Percentiles rank a stretch among this genome's conserved stretches.
phyloP scores from a whole-genome alignment of 768 basidiomycete species.

The Trichaptum fuscoviolaceum region DNA sequence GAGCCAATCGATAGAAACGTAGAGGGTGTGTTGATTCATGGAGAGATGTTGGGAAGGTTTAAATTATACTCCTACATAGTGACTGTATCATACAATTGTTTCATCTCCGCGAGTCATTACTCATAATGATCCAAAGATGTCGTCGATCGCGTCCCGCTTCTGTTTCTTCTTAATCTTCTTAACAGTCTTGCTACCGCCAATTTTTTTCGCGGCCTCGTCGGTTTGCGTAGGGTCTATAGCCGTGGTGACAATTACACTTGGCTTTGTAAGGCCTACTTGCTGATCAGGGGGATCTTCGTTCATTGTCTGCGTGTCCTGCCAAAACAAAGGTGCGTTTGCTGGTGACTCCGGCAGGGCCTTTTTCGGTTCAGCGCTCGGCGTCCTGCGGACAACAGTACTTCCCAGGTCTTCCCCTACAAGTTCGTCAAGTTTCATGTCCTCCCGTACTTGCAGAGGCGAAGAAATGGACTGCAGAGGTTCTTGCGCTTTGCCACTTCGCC shows the following conservation, averaged over 20 bases:
- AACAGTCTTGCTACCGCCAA: constrained; percentile 8
- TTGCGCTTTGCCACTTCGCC: too few species aligned
- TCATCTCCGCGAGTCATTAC: too few species aligned
- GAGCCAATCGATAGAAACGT: too few species aligned
- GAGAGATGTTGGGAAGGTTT: constrained; percentile 30
- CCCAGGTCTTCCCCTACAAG: too few species aligned
- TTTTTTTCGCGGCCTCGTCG: constrained; percentile 11
- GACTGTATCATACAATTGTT: too few species aligned
- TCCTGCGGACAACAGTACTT: too few species aligned
- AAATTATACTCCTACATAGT: too few species aligned
- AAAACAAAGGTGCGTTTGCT: constrained; percentile 16
- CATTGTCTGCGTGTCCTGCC: constrained; percentile 4
- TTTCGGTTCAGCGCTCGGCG: too few species aligned
- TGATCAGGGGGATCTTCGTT: background rate
- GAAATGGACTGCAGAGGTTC: too few species aligned
- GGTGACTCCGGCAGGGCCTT: constrained; percentile 2
- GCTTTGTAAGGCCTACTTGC: constrained; percentile 7
- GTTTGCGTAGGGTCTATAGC: background rate
- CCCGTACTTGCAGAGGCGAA: too few species aligned
- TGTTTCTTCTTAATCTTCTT: constrained; percentile 35
- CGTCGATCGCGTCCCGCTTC: constrained; percentile 57
- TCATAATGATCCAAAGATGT: constrained; percentile 45
- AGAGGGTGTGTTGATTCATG: too few species aligned
- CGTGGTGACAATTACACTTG: constrained; percentile 8
- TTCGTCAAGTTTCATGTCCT: too few species aligned